Evolutionary conservation across 257 asterid species (phyloP), one percentile per base, ranked within the genome.

Genomic region (Linaria vulgaris): DNA sequence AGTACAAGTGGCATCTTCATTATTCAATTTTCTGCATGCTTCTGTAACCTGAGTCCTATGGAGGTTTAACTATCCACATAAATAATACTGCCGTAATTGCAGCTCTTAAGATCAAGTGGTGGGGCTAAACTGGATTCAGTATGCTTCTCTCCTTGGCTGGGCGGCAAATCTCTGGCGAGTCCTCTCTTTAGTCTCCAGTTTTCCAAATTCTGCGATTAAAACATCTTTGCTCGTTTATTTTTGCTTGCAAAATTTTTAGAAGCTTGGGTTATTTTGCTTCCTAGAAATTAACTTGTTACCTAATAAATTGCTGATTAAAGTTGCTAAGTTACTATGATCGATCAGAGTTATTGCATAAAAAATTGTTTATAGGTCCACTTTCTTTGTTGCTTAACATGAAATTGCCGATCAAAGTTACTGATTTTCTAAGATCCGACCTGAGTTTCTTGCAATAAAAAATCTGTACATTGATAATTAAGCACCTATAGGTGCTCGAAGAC

Each of bases 101-200:
- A 1, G 9, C 3, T 10, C 2, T 15, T 1, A 4, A 24, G 9
- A 13, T 23, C 27, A 2, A 56, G 16, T n/a, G 6, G 14, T 51
- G 13, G 20, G 3, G 59, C 21, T 54, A 12, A 14, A 53, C 25
- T 53, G 38, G 38, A 23, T 23, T 53, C 39, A 38, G 38, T 21
- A 8, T 17, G 22, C 16, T n/a, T n/a, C n/a, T n/a, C n/a, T n/a
- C n/a, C n/a, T n/a, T n/a, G n/a, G n/a, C n/a, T n/a, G n/a, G n/a
- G n/a, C n/a, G n/a, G n/a, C n/a, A 48, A 39, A 37, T 59, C 50
- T 59, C 39, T 3, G 64, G 64, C 39, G 19, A 38, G 64, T 13
- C 19, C 50, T 20, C 39, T 6, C 12, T 12, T n/a, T n/a, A n/a
- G n/a, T n/a, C 3, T 52, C 16, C 31, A 9, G 0, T 52, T 7